A percentile compares a stretch with the other conserved stretches of the same genome.
Evolutionary conservation across 371 early-diverging fungal species (phyloP).

Genomic region (Parasitella parasitica): DNA sequence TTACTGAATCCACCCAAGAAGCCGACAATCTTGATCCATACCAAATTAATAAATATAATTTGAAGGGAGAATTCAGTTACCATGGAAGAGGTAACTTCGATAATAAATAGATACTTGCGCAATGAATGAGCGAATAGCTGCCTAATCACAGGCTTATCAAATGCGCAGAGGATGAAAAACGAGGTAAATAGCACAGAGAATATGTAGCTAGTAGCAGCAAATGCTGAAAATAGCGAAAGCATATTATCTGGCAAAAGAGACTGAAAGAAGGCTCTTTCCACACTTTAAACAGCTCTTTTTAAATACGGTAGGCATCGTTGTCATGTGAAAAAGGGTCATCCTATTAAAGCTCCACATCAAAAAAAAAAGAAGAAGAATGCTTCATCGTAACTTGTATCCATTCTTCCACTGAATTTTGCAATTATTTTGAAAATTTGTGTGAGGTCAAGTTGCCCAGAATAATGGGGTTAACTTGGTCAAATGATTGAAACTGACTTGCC

Average conservation of each 20-base stretch:
- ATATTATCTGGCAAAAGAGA: not conserved
- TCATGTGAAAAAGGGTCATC: not conserved
- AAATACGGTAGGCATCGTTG: not conserved
- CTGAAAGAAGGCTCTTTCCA: not conserved
- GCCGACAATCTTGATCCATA: constrained; percentile 12
- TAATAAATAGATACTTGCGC: not conserved
- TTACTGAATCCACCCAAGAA: constrained; percentile 36
- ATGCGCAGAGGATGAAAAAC: constrained; percentile 1
- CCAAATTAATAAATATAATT: constrained; percentile 18
- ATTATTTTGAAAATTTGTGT: too few species aligned
- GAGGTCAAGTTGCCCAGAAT: too few species aligned
- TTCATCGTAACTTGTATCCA: too few species aligned
- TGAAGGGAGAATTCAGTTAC: constrained; percentile 28
- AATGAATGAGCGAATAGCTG: not conserved
- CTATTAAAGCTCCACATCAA: not conserved
- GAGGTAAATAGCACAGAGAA: not conserved
- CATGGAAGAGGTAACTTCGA: constrained; percentile 4
- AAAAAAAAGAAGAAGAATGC: not conserved
- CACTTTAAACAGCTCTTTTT: not conserved
- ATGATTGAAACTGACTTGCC: too few species aligned
- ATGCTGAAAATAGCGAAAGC: not conserved
- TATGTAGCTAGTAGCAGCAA: constrained; percentile 10
- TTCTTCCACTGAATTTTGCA: too few species aligned
- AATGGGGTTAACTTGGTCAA: too few species aligned
- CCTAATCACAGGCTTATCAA: not conserved